A percentile compares a stretch with the other conserved stretches of the same genome.
Evolutionary conservation across 805 yeast species (phyloP).

Genomic region (Yamadazyma laniorum): DNA sequence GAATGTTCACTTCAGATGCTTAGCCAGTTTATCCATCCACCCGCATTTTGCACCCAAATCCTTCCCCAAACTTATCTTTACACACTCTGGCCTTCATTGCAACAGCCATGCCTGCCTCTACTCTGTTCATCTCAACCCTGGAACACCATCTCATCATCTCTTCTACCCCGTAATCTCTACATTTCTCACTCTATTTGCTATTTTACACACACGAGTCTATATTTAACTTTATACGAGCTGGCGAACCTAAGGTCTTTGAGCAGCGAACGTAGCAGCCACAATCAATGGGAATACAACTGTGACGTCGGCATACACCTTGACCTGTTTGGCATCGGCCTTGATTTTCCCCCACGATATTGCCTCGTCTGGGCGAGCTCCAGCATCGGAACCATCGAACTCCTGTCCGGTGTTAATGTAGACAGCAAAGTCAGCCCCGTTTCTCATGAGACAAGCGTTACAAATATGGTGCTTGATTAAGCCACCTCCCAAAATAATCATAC

Average conservation of each 20-base stretch:
- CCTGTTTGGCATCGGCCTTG: conserved; percentile 87
- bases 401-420: conserved; percentile 97
- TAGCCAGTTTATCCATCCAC: too few relatives aligned
- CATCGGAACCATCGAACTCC: conserved; percentile 98
- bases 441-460: conserved; percentile 96
- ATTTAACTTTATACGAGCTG: neutral
- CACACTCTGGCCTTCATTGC: too few relatives aligned
- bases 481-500: conserved; percentile 95
- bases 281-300: conserved; percentile 92
- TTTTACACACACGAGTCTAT: too few relatives aligned
- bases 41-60: too few relatives aligned
- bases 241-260: conserved; percentile 22
- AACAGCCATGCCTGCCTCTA: too few relatives aligned
- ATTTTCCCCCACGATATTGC: conserved; percentile 99
- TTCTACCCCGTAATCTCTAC: too few relatives aligned
- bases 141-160: too few relatives aligned
- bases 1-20: too few relatives aligned
- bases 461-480: conserved; percentile 96
- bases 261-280: conserved; percentile 97
- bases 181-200: too few relatives aligned
- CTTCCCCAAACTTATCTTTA: too few relatives aligned
- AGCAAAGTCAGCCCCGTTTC: conserved; percentile 98
- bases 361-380: conserved; percentile 99
- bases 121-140: too few relatives aligned
- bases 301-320: conserved; percentile 93